Base-by-base conservation (phyloP, 805 yeast species). In the Candida ficus region DNA sequence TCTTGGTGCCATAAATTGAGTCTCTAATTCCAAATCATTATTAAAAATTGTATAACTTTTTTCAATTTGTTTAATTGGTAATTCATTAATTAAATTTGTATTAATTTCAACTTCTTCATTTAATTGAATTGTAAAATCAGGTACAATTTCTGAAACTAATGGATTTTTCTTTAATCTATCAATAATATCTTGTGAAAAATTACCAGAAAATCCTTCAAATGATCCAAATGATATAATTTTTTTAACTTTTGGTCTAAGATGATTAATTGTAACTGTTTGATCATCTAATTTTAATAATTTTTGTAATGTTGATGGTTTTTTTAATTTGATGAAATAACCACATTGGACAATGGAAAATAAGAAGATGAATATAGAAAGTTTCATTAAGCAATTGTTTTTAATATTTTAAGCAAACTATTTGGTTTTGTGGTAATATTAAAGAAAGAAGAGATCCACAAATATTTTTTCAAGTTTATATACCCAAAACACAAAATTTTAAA, bases 201-300 rank as follows among this genome's bases (percentile, higher is more conserved):
- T 71, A 1, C 89, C 88, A 0, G 81, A 70, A 45, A 88, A 75
- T 0, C 84, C 95, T 47, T 74, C 76, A 54, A 85, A 83, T 18
- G 69, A 70, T 1, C 95, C 95, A 53, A 87, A 77, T 0, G 83
- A 70, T 48, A 78, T 78, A 11, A 74, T 65, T 41, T 71, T 68
- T 11, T 68, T 64, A 21, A 85, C 57, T 31, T 67, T 59, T 29
- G 70, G 64, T 45, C 75, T 57, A 38, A 72, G 61, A 52, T 76
- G 72, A 22, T 73, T 63, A 26, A 63, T 53, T 8, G 60, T 39
- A n/a, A 45, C 44, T 17, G 50, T 45, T 4, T 58, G 35, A 29
- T 54, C 58, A 33, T 53, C 56, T 2, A 28, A 19, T 13, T 35
- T 35, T 40, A 53, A 45, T 9, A 53, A 44, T 9, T 38, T 50